Conservation (phyloP, 1,284 basidiomycete species). For the Sutorius eximius region DNA sequence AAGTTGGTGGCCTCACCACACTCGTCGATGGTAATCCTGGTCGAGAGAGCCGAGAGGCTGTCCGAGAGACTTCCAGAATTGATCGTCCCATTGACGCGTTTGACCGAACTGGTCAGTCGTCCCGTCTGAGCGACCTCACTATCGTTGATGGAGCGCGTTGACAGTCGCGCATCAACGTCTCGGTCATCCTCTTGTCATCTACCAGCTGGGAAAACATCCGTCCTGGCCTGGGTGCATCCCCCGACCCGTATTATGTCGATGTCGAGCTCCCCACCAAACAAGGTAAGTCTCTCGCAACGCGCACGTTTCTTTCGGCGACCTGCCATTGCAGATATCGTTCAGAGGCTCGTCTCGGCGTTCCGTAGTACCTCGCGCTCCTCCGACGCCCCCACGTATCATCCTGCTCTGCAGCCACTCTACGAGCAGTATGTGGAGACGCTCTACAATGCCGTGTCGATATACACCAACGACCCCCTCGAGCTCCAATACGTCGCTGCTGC, state of each 20-base stretch:
- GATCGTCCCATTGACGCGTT: constrained; percentile 67
- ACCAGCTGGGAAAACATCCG: constrained; percentile 75
- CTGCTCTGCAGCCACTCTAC: constrained; percentile 58
- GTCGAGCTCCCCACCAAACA: constrained; percentile 58
- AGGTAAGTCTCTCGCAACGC: constrained; percentile 41
- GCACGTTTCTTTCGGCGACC: background rate
- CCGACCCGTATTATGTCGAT: constrained; percentile 77
- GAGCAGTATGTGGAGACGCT: constrained; percentile 65
- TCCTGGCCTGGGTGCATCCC: constrained; percentile 66
- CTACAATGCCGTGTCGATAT: constrained; percentile 63
- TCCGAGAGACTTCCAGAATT: constrained; percentile 62
- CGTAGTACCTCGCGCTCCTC: constrained; percentile 32
- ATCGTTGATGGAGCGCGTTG: constrained; percentile 7
- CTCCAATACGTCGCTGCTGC: constrained; percentile 75
- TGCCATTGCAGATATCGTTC: constrained; percentile 18
- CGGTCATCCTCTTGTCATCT: constrained; percentile 67
- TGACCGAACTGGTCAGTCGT: constrained; percentile 70
- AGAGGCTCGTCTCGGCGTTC: constrained; percentile 36
- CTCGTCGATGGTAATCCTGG: constrained; percentile 54
- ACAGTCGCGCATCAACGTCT: constrained; percentile 46
- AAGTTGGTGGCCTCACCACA: constrained; percentile 32
- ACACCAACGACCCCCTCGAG: constrained; percentile 67
- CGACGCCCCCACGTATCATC: constrained; percentile 45
- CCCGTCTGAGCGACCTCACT: background rate
- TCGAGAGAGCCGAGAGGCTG: constrained; percentile 72